Percentiles rank a stretch among this genome's conserved stretches.
phyloP scores from a whole-genome alignment of 2,329 filamentous ascomycete species.

The Emydomyces testavorans region DNA sequence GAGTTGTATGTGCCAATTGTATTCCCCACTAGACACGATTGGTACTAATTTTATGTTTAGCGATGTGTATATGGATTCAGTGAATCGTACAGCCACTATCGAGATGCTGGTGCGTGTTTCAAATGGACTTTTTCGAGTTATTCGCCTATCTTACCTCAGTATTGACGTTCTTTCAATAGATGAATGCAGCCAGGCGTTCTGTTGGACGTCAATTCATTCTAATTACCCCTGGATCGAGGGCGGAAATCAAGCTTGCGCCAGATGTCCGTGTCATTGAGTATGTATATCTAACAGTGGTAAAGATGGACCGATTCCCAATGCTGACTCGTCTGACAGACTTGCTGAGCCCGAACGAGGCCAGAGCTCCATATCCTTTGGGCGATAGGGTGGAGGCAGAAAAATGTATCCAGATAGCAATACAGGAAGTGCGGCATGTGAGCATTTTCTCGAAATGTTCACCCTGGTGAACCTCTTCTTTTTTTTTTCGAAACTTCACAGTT shows the following conservation, averaged over 20 bases:
- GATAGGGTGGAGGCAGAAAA: neutral
- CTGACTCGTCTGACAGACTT: constrained; percentile 22
- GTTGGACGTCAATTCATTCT: constrained; percentile 92
- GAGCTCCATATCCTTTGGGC: constrained; percentile 28
- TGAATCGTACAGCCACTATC: constrained; percentile 87
- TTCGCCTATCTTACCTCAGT: neutral
- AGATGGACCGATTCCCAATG: neutral
- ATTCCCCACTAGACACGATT: neutral
- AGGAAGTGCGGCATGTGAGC: too few relatives aligned
- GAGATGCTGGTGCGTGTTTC: constrained; percentile 68
- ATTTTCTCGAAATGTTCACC: too few relatives aligned
- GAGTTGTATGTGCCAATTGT: constrained; percentile 54
- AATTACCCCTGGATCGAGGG: constrained; percentile 84
- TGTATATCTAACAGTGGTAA: constrained; percentile 12
- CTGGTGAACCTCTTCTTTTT: too few relatives aligned
- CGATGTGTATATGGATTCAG: constrained; percentile 98
- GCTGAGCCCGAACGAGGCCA: constrained; percentile 38
- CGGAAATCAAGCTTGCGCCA: constrained; percentile 35
- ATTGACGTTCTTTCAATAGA: constrained; percentile 38
- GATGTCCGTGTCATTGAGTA: constrained; percentile 38
- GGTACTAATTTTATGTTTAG: constrained; percentile 25
- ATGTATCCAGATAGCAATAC: neutral
- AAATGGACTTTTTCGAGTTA: neutral
- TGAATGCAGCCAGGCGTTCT: constrained; percentile 69
- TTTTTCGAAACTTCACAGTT: too few relatives aligned